These are phyloP conservation scores for Quambalaria eucalypti DNA, from an alignment of 1,284 basidiomycete species.

Conservation along the genomic window DNA sequence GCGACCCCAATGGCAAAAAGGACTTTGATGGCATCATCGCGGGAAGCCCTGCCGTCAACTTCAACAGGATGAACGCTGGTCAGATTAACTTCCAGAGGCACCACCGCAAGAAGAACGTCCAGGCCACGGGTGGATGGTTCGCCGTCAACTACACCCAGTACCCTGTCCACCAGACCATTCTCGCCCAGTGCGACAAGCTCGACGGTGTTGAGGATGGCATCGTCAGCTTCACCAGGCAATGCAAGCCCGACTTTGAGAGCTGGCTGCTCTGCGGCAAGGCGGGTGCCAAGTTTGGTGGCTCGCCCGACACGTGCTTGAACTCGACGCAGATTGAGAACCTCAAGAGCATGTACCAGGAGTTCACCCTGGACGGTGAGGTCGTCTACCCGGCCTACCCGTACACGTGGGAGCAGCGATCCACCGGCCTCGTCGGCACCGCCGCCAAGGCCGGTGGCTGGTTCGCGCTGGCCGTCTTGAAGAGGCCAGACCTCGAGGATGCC, in stretches of 20 bases:
- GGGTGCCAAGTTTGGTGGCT: not conserved
- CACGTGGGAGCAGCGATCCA: conserved; percentile 5
- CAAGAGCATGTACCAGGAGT: conserved; percentile 1
- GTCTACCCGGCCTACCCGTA: conserved; percentile 12
- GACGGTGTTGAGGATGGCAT: conserved; percentile 48
- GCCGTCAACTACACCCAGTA: not conserved
- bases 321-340: conserved; percentile 3
- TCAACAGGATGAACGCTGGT: conserved; percentile 26
- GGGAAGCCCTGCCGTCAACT: conserved; percentile 40
- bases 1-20: no score
- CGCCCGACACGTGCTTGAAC: conserved; percentile 4
- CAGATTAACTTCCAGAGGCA: conserved; percentile 7
- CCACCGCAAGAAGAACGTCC: conserved; percentile 2
- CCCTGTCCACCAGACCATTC: conserved; percentile 30
- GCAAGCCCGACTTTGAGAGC: conserved; percentile 13
- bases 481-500: conserved; percentile 1
- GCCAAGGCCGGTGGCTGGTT: conserved; percentile 33
- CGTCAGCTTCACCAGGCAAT: conserved; percentile 29
- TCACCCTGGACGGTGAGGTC: conserved; percentile 4
- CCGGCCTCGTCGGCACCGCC: conserved; percentile 1
- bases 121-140: conserved; percentile 8
- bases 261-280: conserved; percentile 7
- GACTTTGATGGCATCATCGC: conserved; percentile 46
- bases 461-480: conserved; percentile 29
- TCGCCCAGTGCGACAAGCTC: conserved; percentile 47